A percentile compares a stretch with the other conserved stretches of the same genome.
Conservation (phyloP, 495 filamentous ascomycete genomes). For the Penicillium coprophilum region DNA sequence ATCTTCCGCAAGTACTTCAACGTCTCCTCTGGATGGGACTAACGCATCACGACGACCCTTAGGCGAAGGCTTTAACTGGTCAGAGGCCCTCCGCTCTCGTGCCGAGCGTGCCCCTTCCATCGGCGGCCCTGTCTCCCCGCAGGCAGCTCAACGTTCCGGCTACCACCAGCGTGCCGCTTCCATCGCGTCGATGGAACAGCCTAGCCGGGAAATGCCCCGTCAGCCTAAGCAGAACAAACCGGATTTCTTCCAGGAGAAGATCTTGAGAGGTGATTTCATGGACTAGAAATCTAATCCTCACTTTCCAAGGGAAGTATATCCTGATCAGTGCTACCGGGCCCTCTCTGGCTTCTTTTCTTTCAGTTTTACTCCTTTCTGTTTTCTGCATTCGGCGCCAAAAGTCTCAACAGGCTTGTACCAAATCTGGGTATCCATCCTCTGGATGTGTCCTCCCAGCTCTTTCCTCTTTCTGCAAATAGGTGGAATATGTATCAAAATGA, state of each 20-base stretch:
- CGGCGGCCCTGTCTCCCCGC: constrained; percentile 44
- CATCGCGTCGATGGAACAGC: constrained; percentile 66
- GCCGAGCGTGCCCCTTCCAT: constrained; percentile 77
- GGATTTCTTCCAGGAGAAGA: constrained; percentile 93
- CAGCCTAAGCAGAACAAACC: constrained; percentile 69
- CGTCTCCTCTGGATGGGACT: constrained; percentile 45
- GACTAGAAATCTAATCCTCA: constrained; percentile 55
- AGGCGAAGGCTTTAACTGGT: constrained; percentile 95
- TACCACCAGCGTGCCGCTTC: constrained; percentile 57
- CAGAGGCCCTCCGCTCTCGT: constrained; percentile 85
- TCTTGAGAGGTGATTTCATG: constrained; percentile 97
- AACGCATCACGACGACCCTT: constrained; percentile 51
- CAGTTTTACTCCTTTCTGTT: neutral
- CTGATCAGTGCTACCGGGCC: neutral
- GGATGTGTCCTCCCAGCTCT: constrained; percentile 3
- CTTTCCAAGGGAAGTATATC: constrained; percentile 4
- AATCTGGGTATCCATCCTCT: neutral
- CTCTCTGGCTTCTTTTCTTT: neutral
- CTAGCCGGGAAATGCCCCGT: constrained; percentile 66
- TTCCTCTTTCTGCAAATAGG: neutral
- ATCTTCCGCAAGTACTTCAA: constrained; percentile 43
- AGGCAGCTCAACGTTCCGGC: constrained; percentile 29
- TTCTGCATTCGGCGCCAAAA: neutral
- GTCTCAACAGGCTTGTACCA: neutral
- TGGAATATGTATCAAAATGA: constrained; percentile 10